phyloP scores from a whole-genome alignment of 208 protist species.

The Crithidia acanthocephali region DNA sequence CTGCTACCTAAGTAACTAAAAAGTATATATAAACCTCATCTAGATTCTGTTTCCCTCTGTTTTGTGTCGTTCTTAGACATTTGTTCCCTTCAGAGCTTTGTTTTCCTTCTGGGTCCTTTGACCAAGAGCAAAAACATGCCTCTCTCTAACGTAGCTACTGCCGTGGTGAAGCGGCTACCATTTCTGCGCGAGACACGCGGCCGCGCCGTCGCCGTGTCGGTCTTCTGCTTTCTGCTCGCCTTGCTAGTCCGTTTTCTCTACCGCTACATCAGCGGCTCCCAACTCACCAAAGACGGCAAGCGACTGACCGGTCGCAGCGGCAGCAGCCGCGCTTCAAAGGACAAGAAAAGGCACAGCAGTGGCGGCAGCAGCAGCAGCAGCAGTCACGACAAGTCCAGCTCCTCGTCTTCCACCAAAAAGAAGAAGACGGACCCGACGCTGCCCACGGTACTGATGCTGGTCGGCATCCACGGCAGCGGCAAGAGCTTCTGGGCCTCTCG shows the following conservation, averaged over 20 bases:
- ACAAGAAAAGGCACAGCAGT: conserved; percentile 29
- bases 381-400: conserved; percentile 16
- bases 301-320: conserved; percentile 15
- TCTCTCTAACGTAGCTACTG: not conserved
- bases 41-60: too few species aligned
- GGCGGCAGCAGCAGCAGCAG: conserved; percentile 14
- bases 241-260: conserved; percentile 20
- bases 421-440: conserved; percentile 43
- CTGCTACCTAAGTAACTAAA: too few species aligned
- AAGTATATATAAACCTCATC: too few species aligned
- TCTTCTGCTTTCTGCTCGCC: conserved; percentile 20
- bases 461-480: conserved; percentile 82
- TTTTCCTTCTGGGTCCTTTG: too few species aligned
- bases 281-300: conserved; percentile 1
- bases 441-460: conserved; percentile 64
- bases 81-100: too few species aligned
- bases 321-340: conserved; percentile 13
- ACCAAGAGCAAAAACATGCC: not conserved
- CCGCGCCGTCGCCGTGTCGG: conserved; percentile 12
- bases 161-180: conserved; percentile 3
- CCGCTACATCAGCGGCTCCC: not conserved
- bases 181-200: conserved; percentile 4
- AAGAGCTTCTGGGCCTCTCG: conserved; percentile 81
- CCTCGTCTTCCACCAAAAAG: conserved; percentile 20
- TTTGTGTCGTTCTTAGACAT: too few species aligned